Evolutionary conservation across 306 rosid genomes (phyloP), one percentile per base, ranked within the genome.

Genomic region (Pyrus bretschneideri): DNA sequence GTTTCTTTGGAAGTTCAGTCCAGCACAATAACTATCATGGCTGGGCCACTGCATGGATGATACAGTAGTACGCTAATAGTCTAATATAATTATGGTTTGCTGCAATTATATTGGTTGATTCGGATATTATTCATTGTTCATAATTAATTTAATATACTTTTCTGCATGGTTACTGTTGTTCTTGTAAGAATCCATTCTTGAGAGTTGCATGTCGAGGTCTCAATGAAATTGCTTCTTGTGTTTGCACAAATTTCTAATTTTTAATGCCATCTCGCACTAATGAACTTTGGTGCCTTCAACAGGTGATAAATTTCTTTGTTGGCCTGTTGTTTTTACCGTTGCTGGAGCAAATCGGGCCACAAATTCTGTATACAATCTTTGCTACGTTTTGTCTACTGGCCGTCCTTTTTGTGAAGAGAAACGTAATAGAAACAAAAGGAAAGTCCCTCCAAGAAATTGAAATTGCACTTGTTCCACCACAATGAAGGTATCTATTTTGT

Each of bases 361-460:
- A 79, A 59, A 45, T 80, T 72, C 69, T 90, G 82, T 92, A 90
- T 76, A 33, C 75, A 54, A 71, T 75, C 76, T 92, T 92, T 79
- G 96, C 87, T 44, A 66, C 83, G 15, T 88, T 87, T 63, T 90
- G 93, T 86, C 30, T 84, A 80, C 3, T 76, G 29, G 91, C 93
- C 4, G 96, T 86, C 77, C 18, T 86, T 54, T 92, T 83, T 83
- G 96, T 92, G 88, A 88, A 86, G 87, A 90, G 85, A 81, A 83
- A 81, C 84, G 86, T 92, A 63, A 83, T 92, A 75, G 93, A 92
- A 87, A 92, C 96, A 11, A 92, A 92, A 81, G 96, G 97, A 79
- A 92, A 90, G 84, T 88, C 97, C 25, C 97, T 92, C 58, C 97
- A 92, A 82, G 97, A 92, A 88, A 92, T 92, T 80, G 96, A 92